Evolutionary conservation across 2,329 filamentous ascomycete species (phyloP).

Genomic region (Sphaerulina musiva): DNA sequence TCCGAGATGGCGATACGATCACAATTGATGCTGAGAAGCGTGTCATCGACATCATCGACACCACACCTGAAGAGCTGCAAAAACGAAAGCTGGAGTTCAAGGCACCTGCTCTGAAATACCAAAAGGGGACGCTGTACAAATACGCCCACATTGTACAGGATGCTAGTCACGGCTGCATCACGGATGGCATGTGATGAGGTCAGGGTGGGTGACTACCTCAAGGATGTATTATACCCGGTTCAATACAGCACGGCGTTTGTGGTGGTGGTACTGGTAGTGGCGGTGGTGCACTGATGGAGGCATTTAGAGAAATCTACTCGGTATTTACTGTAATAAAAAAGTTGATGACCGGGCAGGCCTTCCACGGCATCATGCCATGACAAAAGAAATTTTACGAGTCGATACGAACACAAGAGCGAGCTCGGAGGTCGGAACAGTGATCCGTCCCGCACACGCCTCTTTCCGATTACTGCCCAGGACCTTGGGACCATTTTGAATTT

Average conservation of each 20-base stretch:
- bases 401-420: too few relatives aligned
- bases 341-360: too few relatives aligned
- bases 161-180: constrained; percentile 55
- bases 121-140: constrained; percentile 54
- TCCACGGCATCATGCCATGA: too few relatives aligned
- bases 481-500: too few relatives aligned
- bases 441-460: too few relatives aligned
- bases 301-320: too few relatives aligned
- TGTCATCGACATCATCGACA: constrained; percentile 55
- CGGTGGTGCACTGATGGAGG: too few relatives aligned
- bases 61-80: constrained; percentile 57
- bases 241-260: not conserved
- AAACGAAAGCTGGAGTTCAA: constrained; percentile 47
- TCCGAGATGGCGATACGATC: constrained; percentile 73
- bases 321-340: too few relatives aligned
- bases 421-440: too few relatives aligned
- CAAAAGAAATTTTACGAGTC: too few relatives aligned
- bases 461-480: too few relatives aligned
- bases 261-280: not conserved
- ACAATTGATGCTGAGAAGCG: constrained; percentile 74
- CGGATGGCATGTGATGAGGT: constrained; percentile 36
- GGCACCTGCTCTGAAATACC: constrained; percentile 52
- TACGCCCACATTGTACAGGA: constrained; percentile 52
- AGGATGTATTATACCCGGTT: not conserved
- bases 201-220: not conserved